Base-by-base conservation (phyloP, 192 early-diverging fungal species). In the Thamnidium elegans region DNA sequence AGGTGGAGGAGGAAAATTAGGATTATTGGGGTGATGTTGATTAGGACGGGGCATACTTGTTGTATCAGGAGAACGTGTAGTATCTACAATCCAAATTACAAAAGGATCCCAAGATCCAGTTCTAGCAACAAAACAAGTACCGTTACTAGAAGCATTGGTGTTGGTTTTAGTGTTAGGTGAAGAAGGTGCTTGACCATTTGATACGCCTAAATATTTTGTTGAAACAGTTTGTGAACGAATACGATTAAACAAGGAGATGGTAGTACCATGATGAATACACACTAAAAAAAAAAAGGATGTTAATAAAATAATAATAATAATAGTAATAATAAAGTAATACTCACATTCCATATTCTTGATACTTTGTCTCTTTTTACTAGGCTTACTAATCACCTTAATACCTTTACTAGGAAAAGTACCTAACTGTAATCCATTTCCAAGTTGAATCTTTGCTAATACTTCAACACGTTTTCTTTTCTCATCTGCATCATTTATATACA, bases 331-430 rank as follows among this genome's bases (percentile, higher is more conserved):
- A n/a, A n/a, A n/a, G 17, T 4, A 36, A 5, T 19, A 70, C 72
- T 79, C 77, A 80, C 79, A 68, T 65, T 90, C 86, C 70, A 89
- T 85, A 69, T 90, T 90, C 70, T 93, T 92, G 7, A 84, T 79
- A 52, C 86, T 92, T 55, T 93, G 90, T 47, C 89, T 82, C 77
- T 94, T 94, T 77, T 93, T 94, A 55, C 88, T 90, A 3, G 95
- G 94, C 74, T 97, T 97, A 61, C 89, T 92, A 53, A 97, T 94
- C 10, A 95, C 90, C 54, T 90, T 91, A 63, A 97, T 88, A 8
- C 87, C 86, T 43, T 82, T 82, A 59, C 89, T 89, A 21, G 86
- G 79, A 72, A 94, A 89, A 48, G 84, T 83, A 39, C 86, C 84
- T 21, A 90, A 70, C 55, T 78, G 70, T 7, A 85, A 58, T 39